Percentiles rank a stretch among this genome's conserved stretches.
These are phyloP conservation scores for Onygenales sp. DNA, from an alignment of 2,329 filamentous ascomycete genomes.

Conservation along the genomic window DNA sequence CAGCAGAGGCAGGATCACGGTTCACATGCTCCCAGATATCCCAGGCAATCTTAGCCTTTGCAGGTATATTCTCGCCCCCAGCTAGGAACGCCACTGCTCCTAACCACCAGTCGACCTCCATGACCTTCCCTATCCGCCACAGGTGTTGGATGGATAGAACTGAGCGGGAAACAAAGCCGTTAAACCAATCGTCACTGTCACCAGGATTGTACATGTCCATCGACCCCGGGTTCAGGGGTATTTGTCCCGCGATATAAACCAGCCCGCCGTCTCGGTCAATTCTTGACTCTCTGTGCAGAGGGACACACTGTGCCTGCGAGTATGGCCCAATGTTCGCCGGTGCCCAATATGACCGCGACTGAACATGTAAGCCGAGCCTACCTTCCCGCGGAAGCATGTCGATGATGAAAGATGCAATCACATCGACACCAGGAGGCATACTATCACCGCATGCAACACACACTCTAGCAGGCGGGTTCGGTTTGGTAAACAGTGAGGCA, in stretches of 20 bases:
- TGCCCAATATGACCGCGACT: constrained; percentile 92
- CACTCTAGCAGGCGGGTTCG: constrained; percentile 77
- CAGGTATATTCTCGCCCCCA: constrained; percentile 21
- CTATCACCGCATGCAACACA: constrained; percentile 67
- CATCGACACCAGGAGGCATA: constrained; percentile 51
- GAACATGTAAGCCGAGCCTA: constrained; percentile 65
- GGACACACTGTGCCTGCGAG: constrained; percentile 68
- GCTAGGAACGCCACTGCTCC: constrained; percentile 68
- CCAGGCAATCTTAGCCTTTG: constrained; percentile 29
- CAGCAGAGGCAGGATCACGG: constrained; percentile 8
- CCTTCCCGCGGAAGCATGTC: constrained; percentile 23
- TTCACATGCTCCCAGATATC: constrained; percentile 38
- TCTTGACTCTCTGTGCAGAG: constrained; percentile 24
- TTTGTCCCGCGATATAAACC: constrained; percentile 77
- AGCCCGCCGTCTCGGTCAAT: constrained; percentile 18
- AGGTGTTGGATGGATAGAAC: constrained; percentile 78
- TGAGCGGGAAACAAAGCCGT: constrained; percentile 49
- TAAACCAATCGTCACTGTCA: constrained; percentile 11
- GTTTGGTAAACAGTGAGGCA: constrained; percentile 59
- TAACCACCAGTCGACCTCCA: constrained; percentile 64
- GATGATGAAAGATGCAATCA: constrained; percentile 50
- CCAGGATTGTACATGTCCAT: constrained; percentile 47
- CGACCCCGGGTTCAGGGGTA: constrained; percentile 69
- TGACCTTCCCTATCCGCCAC: constrained; percentile 67
- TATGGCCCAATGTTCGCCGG: constrained; percentile 97